phyloP scores from a whole-genome alignment of 2,329 filamentous ascomycete species.

The Penicillium frequentans region DNA sequence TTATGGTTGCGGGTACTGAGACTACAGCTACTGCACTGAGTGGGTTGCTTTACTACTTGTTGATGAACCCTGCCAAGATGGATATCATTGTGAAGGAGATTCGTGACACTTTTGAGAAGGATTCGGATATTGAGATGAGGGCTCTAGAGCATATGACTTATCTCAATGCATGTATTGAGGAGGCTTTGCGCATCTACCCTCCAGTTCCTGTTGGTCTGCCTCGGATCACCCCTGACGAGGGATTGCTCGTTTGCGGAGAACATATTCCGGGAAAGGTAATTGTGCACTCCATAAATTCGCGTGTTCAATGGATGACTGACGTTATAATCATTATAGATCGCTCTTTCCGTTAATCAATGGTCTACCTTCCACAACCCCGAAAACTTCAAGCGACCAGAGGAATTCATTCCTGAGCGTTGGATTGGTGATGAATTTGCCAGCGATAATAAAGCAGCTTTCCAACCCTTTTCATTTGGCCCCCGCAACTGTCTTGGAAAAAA shows the following conservation, averaged over 20 bases:
- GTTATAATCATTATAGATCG: slow-evolving; percentile 10
- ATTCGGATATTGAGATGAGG: slow-evolving; percentile 12
- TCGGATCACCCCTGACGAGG: slow-evolving; percentile 35
- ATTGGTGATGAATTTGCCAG: slow-evolving; percentile 32
- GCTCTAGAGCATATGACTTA: slow-evolving; percentile 30
- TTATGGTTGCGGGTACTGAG: slow-evolving; percentile 51
- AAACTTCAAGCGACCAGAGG: slow-evolving; percentile 22
- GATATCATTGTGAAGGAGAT: slow-evolving; percentile 45
- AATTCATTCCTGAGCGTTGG: slow-evolving; percentile 33
- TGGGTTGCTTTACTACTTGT: slow-evolving; percentile 43
- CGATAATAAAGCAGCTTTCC: slow-evolving; percentile 48
- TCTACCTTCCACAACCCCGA: slow-evolving; percentile 19
- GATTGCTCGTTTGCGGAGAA: slow-evolving; percentile 38
- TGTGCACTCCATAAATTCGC: not conserved
- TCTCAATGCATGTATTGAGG: slow-evolving; percentile 48
- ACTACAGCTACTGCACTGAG: slow-evolving; percentile 52
- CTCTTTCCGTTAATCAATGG: slow-evolving; percentile 29
- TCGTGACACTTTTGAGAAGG: slow-evolving; percentile 23
- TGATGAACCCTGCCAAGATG: slow-evolving; percentile 39
- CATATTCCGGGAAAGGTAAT: slow-evolving; percentile 33
- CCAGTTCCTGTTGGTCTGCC: slow-evolving; percentile 45
- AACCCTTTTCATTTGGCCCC: slow-evolving; percentile 52
- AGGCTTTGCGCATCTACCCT: slow-evolving; percentile 49
- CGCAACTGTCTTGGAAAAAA: slow-evolving; percentile 49
- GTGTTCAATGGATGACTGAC: not conserved